Evolutionary conservation across 139 green algal species (phyloP).

Genomic region (Coccomyxa sp.): DNA sequence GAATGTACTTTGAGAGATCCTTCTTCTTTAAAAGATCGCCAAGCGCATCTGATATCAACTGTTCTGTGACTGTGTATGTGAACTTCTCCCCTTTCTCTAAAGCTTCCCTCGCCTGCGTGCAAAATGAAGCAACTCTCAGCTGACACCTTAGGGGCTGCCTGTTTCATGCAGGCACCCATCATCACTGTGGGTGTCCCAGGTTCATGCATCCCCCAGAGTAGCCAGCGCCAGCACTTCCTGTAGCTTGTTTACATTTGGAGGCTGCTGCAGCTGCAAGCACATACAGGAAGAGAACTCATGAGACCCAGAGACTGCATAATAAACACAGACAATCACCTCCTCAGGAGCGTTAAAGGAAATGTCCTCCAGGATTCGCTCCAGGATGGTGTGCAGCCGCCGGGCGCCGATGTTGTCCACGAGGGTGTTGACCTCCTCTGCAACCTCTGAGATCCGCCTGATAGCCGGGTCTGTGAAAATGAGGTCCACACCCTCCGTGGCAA

Average conservation of each 20-base stretch:
- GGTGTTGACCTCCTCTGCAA: slow-evolving; percentile 76
- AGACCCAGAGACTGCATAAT: background rate
- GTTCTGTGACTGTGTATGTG: slow-evolving; percentile 53
- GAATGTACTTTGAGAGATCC: slow-evolving; percentile 72
- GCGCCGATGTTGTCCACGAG: slow-evolving; percentile 93
- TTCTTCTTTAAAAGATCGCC: slow-evolving; percentile 64
- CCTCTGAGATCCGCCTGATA: slow-evolving; percentile 56
- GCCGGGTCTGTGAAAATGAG: slow-evolving; percentile 80
- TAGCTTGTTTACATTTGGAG: too few relatives aligned
- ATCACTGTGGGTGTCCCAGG: background rate
- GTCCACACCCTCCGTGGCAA: slow-evolving; percentile 85
- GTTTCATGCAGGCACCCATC: background rate
- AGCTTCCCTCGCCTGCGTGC: slow-evolving; percentile 32
- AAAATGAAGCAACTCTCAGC: background rate
- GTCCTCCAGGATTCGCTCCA: slow-evolving; percentile 92
- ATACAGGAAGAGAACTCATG: background rate
- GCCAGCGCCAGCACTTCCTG: too few relatives aligned
- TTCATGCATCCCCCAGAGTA: too few relatives aligned
- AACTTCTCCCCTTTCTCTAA: slow-evolving; percentile 12
- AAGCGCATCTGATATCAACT: slow-evolving; percentile 50
- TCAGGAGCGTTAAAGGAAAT: slow-evolving; percentile 90
- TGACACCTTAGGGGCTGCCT: background rate
- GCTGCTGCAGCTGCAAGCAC: background rate
- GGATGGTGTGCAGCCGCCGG: slow-evolving; percentile 85
- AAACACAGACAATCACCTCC: slow-evolving; percentile 13